These are phyloP conservation scores for sunflower (Helianthus annuus) DNA, from an alignment of 129 eudicot genomes.

Conservation along the genomic window DNA sequence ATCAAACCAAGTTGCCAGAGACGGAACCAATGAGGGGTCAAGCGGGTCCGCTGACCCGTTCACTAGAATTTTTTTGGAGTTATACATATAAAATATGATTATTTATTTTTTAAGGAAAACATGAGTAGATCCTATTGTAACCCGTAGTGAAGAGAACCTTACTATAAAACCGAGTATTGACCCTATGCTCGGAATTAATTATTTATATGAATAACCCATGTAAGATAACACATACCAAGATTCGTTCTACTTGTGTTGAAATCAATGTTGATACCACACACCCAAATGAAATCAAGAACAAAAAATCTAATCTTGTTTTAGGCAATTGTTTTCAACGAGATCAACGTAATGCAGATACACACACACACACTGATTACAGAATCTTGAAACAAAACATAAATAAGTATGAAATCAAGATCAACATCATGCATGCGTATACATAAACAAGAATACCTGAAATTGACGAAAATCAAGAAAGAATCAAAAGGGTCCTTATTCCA, in stretches of 20 bases:
- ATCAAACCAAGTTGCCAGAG: constrained; percentile 1
- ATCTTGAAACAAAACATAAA: constrained; percentile 1
- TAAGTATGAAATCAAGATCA: constrained; percentile 4
- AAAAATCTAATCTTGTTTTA: background rate
- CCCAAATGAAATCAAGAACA: background rate
- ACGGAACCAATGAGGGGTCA: background rate
- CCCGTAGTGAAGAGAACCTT: background rate
- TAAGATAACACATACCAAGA: background rate
- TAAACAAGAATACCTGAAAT: constrained; percentile 1
- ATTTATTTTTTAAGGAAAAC: background rate
- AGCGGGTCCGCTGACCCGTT: background rate
- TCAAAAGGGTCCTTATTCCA: constrained; percentile 22
- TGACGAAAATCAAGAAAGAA: constrained; percentile 13
- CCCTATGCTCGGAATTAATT: background rate
- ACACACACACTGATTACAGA: constrained; percentile 13
- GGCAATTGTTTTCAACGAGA: background rate
- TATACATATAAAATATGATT: background rate
- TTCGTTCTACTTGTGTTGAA: background rate
- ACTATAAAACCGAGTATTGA: background rate
- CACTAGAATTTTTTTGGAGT: background rate
- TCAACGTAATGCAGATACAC: background rate
- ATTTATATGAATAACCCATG: constrained; percentile 9
- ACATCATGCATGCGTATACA: background rate
- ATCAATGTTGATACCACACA: background rate
- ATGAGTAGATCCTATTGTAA: background rate